phyloP scores from a whole-genome alignment of 345 rosid genomes.

The Lepidium africanum region DNA sequence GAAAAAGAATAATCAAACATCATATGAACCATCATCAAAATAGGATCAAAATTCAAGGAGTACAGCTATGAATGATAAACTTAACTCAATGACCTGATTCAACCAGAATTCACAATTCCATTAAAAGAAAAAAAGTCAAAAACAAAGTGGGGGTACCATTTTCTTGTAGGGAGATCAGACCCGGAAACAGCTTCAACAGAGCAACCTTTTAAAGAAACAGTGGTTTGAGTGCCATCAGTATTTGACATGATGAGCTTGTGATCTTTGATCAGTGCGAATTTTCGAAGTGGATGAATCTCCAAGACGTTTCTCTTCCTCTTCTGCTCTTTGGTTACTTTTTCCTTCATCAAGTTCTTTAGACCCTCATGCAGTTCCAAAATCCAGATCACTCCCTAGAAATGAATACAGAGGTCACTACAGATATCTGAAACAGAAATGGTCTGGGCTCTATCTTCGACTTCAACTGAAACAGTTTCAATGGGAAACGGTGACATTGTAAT shows the following conservation, averaged over 20 bases:
- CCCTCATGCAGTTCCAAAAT: conserved; percentile 60
- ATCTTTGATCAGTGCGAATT: conserved; percentile 50
- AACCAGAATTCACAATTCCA: not conserved
- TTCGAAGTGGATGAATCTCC: conserved; percentile 63
- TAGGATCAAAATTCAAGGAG: not conserved
- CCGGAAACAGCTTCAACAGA: conserved; percentile 79
- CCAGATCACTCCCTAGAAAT: conserved; percentile 71
- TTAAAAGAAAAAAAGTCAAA: not conserved
- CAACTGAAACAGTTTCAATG: not conserved
- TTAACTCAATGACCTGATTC: not conserved
- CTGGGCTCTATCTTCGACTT: not conserved
- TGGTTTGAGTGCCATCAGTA: conserved; percentile 38
- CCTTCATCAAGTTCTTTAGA: conserved; percentile 37
- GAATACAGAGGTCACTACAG: not conserved
- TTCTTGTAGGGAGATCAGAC: conserved; percentile 50
- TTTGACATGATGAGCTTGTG: conserved; percentile 44
- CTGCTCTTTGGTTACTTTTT: conserved; percentile 44
- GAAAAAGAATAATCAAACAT: not conserved
- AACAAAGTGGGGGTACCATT: conserved; percentile 48
- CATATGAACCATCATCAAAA: not conserved
- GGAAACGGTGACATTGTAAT: not conserved
- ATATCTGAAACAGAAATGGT: not conserved
- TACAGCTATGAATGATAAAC: not conserved
- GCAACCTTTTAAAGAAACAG: conserved; percentile 53
- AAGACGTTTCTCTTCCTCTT: conserved; percentile 49